phyloP scores from a whole-genome alignment of 1,139 yeast species.

The Yamadazyma triangularis region DNA sequence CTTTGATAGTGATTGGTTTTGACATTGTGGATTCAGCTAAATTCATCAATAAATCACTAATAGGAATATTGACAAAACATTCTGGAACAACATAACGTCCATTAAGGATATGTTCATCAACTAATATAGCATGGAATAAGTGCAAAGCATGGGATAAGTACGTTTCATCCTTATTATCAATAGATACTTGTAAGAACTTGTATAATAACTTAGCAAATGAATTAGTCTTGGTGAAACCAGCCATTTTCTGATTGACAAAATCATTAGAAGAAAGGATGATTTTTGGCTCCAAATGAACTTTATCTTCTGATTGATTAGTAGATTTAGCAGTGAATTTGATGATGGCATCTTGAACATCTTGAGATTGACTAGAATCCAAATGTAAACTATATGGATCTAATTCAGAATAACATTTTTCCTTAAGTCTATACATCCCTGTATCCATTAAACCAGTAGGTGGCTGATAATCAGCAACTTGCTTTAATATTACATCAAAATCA shows the following conservation, averaged over 20 bases:
- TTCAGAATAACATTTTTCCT: conserved; percentile 26
- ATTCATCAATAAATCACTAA: conserved; percentile 50
- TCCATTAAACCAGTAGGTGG: conserved; percentile 39
- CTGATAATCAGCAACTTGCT: conserved; percentile 38
- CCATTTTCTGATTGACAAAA: conserved; percentile 36
- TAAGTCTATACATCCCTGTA: conserved; percentile 43
- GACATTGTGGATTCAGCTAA: conserved; percentile 51
- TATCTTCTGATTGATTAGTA: conserved; percentile 29
- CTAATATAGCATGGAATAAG: conserved; percentile 57
- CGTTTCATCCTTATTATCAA: conserved; percentile 47
- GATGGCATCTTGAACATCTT: conserved; percentile 29
- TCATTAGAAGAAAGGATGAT: conserved; percentile 34
- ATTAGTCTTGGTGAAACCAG: conserved; percentile 46
- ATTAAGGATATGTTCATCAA: conserved; percentile 46
- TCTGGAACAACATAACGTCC: conserved; percentile 38
- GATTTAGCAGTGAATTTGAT: conserved; percentile 21
- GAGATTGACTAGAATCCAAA: conserved; percentile 32
- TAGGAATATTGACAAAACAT: conserved; percentile 49
- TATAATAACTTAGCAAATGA: conserved; percentile 55
- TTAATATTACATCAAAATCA: conserved; percentile 33
- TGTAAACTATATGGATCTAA: conserved; percentile 38
- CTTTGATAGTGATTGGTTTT: conserved; percentile 45
- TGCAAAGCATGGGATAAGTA: conserved; percentile 60
- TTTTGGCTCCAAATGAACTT: conserved; percentile 35
- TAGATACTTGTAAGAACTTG: conserved; percentile 50